phyloP scores from a whole-genome alignment of 2,329 filamentous ascomycete species.

The Aspergillus nomiae region DNA sequence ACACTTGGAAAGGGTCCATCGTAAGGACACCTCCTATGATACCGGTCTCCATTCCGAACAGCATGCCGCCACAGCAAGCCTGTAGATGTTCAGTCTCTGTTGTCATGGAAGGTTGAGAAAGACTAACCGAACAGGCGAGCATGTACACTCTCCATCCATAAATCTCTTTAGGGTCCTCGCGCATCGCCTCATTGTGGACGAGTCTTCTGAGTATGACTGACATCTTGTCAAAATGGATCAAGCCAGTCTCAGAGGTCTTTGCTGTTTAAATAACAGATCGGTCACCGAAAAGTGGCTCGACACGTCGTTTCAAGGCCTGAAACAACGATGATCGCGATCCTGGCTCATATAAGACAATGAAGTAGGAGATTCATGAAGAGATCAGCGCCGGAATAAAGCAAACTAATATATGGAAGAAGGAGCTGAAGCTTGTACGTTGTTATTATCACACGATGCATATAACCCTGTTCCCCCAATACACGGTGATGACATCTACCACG shows the following conservation, averaged over 20 bases:
- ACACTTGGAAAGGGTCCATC: slow-evolving; percentile 60
- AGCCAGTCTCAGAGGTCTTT: background rate
- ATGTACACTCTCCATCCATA: slow-evolving; percentile 71
- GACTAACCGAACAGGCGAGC: slow-evolving; percentile 59
- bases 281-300: background rate
- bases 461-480: background rate
- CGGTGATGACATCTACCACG: background rate
- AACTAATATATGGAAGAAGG: background rate
- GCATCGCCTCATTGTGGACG: slow-evolving; percentile 72
- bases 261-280: background rate
- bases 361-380: background rate
- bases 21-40: slow-evolving; percentile 69
- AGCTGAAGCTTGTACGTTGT: background rate
- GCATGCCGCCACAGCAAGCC: slow-evolving; percentile 69
- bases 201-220: slow-evolving; percentile 55
- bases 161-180: slow-evolving; percentile 65
- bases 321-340: background rate
- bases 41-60: slow-evolving; percentile 68
- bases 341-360: background rate
- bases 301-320: background rate
- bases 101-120: slow-evolving; percentile 43
- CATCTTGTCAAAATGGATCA: slow-evolving; percentile 34
- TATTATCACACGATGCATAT: background rate
- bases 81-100: slow-evolving; percentile 17
- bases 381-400: background rate